Percentiles rank a stretch among this genome's conserved stretches.
Evolutionary conservation across 129 eudicot species (phyloP).

Genomic region (Artemisia tridentata): DNA sequence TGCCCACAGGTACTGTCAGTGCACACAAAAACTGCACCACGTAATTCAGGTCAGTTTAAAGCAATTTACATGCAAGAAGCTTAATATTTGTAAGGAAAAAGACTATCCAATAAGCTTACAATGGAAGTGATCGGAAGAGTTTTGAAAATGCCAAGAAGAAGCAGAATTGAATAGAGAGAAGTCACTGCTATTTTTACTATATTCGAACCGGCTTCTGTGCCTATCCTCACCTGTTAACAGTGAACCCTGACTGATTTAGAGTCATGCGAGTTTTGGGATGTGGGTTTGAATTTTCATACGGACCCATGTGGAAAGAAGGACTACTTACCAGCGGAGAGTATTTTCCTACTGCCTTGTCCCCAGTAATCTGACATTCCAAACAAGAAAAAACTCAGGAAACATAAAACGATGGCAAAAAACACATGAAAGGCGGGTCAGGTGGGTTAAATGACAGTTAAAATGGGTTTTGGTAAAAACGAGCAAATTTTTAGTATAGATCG

Average conservation of each 20-base stretch:
- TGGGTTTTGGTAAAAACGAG: too few species aligned
- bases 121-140: constrained; percentile 63
- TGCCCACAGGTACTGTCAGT: constrained; percentile 71
- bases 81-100: constrained; percentile 6
- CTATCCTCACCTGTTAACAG: constrained; percentile 60
- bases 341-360: constrained; percentile 74
- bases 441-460: background rate
- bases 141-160: constrained; percentile 44
- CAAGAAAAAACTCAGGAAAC: background rate
- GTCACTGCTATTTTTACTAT: constrained; percentile 58
- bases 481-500: too few species aligned
- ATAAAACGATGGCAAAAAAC: background rate
- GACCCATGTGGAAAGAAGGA: background rate
- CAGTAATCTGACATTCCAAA: constrained; percentile 56
- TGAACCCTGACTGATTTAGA: constrained; percentile 2
- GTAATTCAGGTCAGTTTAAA: constrained; percentile 20
- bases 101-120: constrained; percentile 43
- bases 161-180: constrained; percentile 50
- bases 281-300: constrained; percentile 2
- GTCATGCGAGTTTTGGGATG: constrained; percentile 1
- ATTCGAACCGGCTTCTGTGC: constrained; percentile 61
- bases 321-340: constrained; percentile 80
- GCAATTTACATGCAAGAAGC: background rate
- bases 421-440: background rate
- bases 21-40: constrained; percentile 60